Evolutionary conservation across 768 basidiomycete species (phyloP).

Genomic region (Phylloporus sp.): DNA sequence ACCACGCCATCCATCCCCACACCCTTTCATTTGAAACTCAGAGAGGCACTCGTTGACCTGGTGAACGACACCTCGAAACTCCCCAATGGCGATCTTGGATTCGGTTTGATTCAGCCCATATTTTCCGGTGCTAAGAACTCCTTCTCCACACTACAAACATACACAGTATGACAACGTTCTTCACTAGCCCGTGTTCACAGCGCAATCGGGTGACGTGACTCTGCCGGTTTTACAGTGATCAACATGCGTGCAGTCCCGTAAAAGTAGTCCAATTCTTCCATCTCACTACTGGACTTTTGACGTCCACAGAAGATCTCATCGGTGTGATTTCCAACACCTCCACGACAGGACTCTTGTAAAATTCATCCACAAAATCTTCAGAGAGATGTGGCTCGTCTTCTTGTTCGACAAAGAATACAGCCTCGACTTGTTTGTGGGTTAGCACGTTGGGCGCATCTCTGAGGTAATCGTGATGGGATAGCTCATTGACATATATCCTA

Average conservation of each 20-base stretch:
- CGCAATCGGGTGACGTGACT: not conserved
- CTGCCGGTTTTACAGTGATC: constrained; percentile 2
- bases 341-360: not conserved
- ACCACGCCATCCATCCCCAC: not conserved
- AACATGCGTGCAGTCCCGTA: constrained; percentile 18
- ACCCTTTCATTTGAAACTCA: not conserved
- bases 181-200: not conserved
- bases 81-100: constrained; percentile 7
- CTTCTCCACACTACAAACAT: too few relatives aligned
- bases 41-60: not conserved
- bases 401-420: not conserved
- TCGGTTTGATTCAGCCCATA: constrained; percentile 11
- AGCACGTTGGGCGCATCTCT: not conserved
- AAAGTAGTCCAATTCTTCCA: constrained; percentile 1
- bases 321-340: constrained; percentile 10
- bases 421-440: constrained; percentile 5
- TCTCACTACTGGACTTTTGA: not conserved
- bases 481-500: not conserved
- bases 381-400: not conserved
- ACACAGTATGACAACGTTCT: too few relatives aligned
- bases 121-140: too few relatives aligned
- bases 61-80: constrained; percentile 1
- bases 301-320: constrained; percentile 7
- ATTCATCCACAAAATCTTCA: not conserved
- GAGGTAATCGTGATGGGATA: not conserved